Conservation (phyloP, 2,329 filamentous ascomycete species). For the Cytospora paraplurivora region DNA sequence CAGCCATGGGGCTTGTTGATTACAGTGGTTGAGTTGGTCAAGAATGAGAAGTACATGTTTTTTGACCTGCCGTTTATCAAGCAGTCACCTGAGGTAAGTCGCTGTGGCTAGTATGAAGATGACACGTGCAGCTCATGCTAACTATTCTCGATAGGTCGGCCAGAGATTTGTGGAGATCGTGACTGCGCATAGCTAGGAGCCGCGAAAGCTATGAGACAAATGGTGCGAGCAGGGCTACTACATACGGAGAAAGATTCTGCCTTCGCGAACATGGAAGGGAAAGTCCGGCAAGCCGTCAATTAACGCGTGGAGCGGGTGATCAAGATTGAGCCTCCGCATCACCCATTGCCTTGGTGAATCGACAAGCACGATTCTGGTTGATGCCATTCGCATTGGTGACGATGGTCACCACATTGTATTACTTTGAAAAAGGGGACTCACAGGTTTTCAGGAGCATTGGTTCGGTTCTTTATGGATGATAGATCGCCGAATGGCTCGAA, state of each 20-base stretch:
- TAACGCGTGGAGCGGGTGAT: not conserved
- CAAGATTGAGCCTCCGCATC: not conserved
- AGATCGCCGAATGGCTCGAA: not conserved
- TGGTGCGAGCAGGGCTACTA: not conserved
- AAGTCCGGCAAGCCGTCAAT: not conserved
- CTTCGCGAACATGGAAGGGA: not conserved
- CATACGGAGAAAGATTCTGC: not conserved
- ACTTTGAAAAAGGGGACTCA: not conserved
- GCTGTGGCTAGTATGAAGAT: too few species aligned
- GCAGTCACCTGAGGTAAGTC: conserved; percentile 76
- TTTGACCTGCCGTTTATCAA: conserved; percentile 94
- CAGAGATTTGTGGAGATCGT: conserved; percentile 21
- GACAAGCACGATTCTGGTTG: not conserved
- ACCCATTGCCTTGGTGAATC: not conserved
- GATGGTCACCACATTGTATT: not conserved
- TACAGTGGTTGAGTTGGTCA: conserved; percentile 84
- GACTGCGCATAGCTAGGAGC: conserved; percentile 14
- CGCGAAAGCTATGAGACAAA: not conserved
- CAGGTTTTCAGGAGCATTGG: not conserved
- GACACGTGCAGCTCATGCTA: not conserved
- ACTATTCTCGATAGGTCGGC: conserved; percentile 1
- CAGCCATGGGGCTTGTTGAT: conserved; percentile 95
- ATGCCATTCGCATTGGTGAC: not conserved
- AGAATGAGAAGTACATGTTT: conserved; percentile 88
- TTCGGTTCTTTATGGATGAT: conserved; percentile 3